Evolutionary conservation across 768 basidiomycete genomes (phyloP).

Genomic region (Serendipita sp.): DNA sequence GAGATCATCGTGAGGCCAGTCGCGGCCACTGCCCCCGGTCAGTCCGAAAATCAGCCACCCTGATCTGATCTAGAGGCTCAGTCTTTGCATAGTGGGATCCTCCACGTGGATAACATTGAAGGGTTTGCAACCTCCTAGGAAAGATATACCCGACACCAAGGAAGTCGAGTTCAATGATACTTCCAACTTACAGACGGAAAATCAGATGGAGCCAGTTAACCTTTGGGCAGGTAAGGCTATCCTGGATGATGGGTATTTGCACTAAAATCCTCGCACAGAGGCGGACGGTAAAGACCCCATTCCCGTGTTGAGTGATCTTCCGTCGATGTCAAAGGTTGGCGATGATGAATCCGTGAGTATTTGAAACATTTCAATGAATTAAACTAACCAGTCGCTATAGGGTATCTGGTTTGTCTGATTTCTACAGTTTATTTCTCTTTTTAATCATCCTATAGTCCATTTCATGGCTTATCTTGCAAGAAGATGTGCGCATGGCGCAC

Average conservation of each 20-base stretch:
- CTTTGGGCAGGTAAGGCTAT: neutral
- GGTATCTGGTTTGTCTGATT: neutral
- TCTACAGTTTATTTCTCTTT: neutral
- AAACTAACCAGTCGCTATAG: neutral
- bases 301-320: neutral
- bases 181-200: too few relatives aligned
- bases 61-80: neutral
- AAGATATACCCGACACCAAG: too few relatives aligned
- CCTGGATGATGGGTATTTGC: too few relatives aligned
- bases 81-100: neutral
- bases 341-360: neutral
- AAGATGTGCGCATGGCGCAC: slow-evolving; percentile 3
- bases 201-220: too few relatives aligned
- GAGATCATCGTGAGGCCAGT: neutral
- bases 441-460: neutral
- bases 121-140: neutral
- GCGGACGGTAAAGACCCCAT: neutral
- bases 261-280: neutral
- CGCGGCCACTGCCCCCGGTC: neutral
- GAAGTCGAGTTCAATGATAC: too few relatives aligned
- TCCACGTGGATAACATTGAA: neutral
- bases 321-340: neutral
- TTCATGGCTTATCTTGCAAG: neutral
- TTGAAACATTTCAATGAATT: neutral
- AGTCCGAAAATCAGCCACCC: neutral